These are phyloP conservation scores for Alternaria novae-zelandiae DNA, from an alignment of 2,329 filamentous ascomycete genomes.

Conservation along the genomic window DNA sequence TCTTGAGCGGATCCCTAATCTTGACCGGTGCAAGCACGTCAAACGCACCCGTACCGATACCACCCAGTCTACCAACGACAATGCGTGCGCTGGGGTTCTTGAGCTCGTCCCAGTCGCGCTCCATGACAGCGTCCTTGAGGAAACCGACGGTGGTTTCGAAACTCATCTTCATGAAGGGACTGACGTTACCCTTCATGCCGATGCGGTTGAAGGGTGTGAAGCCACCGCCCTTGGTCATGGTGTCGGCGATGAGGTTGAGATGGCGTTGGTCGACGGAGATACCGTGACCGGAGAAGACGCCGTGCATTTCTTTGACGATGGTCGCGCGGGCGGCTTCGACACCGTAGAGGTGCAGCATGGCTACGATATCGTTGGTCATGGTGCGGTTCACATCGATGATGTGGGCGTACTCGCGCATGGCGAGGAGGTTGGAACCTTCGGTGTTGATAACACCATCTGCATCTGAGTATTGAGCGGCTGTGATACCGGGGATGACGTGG, in stretches of 20 bases:
- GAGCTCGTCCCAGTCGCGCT: constrained; percentile 89
- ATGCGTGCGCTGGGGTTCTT: constrained; percentile 85
- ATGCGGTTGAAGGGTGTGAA: constrained; percentile 94
- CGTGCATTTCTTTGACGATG: constrained; percentile 84
- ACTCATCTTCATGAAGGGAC: constrained; percentile 97
- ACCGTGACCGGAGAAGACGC: constrained; percentile 87
- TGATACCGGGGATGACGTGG: constrained; percentile 82
- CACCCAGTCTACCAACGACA: constrained; percentile 82
- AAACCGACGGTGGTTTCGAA: constrained; percentile 97
- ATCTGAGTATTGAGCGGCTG: constrained; percentile 67
- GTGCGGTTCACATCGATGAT: constrained; percentile 86
- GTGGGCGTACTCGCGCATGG: constrained; percentile 87
- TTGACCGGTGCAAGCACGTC: constrained; percentile 69
- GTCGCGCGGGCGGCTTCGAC: constrained; percentile 89
- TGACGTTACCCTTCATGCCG: constrained; percentile 82
- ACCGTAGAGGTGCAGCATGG: constrained; percentile 84
- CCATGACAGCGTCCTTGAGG: constrained; percentile 87
- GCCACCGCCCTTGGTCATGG: constrained; percentile 92
- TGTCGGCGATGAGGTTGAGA: constrained; percentile 92
- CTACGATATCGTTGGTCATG: constrained; percentile 89
- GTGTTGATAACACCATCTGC: constrained; percentile 67
- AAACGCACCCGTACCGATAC: constrained; percentile 88
- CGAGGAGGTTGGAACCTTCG: constrained; percentile 83
- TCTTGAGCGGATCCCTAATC: constrained; percentile 37
- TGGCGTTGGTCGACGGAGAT: constrained; percentile 92